These are phyloP conservation scores for Xylaria curta DNA, from an alignment of 495 filamentous ascomycete genomes.

Conservation along the genomic window DNA sequence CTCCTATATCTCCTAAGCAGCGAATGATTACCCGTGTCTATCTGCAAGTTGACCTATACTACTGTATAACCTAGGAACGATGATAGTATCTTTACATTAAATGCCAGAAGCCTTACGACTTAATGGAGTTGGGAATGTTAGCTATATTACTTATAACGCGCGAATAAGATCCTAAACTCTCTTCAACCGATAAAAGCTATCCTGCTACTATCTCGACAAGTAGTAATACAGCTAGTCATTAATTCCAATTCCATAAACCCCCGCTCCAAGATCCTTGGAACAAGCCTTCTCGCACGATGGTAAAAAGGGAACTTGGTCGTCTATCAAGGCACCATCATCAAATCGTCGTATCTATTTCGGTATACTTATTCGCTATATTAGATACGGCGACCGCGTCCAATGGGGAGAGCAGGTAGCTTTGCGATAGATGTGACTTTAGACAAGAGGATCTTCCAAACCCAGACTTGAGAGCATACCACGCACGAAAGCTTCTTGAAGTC, in stretches of 20 bases:
- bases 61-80: not conserved
- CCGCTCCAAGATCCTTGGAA: no score
- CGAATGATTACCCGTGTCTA: not conserved
- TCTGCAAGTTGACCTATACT: not conserved
- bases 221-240: not conserved
- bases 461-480: no score
- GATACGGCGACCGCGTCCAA: not conserved
- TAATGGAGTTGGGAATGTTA: not conserved
- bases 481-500: not conserved
- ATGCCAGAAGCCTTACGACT: not conserved
- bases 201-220: not conserved
- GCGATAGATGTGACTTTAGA: not conserved
- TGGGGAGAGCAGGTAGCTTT: not conserved
- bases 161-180: not conserved
- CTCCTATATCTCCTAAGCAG: not conserved
- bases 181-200: no score
- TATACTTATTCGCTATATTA: no score
- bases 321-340: not conserved
- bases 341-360: not conserved
- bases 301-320: not conserved
- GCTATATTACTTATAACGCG: not conserved
- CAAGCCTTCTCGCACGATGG: not conserved
- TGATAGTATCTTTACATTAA: not conserved
- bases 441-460: not conserved
- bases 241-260: not conserved